A percentile compares a stretch with the other conserved stretches of the same genome.
These are phyloP conservation scores for Warburgia ugandensis DNA, from an alignment of 164 flowering plant species.

Conservation along the genomic window DNA sequence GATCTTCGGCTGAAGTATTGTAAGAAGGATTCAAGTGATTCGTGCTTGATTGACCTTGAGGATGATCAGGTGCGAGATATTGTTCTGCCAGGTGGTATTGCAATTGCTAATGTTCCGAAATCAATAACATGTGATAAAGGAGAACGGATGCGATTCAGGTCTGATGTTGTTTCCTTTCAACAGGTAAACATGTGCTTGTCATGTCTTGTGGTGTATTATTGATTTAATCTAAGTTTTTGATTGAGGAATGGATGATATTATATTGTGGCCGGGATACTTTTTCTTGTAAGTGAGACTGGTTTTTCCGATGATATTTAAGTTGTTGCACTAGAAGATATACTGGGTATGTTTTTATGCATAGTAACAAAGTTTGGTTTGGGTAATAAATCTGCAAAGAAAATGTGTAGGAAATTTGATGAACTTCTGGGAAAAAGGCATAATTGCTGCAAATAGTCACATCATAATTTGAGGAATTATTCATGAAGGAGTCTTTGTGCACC, in stretches of 20 bases:
- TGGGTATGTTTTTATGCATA: not conserved
- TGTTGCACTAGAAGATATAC: not conserved
- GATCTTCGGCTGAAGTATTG: conserved; percentile 81
- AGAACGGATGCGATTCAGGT: conserved; percentile 75
- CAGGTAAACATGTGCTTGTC: conserved; percentile 49
- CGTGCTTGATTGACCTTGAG: conserved; percentile 69
- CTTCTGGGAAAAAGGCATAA: too few relatives aligned
- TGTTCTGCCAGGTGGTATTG: conserved; percentile 70
- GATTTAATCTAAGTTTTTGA: not conserved
- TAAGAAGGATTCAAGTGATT: conserved; percentile 39
- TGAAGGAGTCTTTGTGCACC: too few relatives aligned
- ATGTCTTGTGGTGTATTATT: not conserved
- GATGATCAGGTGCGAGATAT: conserved; percentile 46
- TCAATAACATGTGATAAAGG: conserved; percentile 94
- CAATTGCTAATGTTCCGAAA: conserved; percentile 52
- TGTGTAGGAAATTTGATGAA: too few relatives aligned
- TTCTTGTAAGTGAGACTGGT: not conserved
- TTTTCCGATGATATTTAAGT: not conserved
- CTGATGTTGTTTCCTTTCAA: conserved; percentile 83
- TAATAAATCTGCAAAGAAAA: too few relatives aligned
- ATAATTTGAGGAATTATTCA: too few relatives aligned
- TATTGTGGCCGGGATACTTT: too few relatives aligned
- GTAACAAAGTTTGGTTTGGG: not conserved
- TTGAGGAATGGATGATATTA: not conserved
- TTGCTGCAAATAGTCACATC: too few relatives aligned